Conservation (phyloP, 495 filamentous ascomycete species). For the Hyaloscypha bicolor region DNA sequence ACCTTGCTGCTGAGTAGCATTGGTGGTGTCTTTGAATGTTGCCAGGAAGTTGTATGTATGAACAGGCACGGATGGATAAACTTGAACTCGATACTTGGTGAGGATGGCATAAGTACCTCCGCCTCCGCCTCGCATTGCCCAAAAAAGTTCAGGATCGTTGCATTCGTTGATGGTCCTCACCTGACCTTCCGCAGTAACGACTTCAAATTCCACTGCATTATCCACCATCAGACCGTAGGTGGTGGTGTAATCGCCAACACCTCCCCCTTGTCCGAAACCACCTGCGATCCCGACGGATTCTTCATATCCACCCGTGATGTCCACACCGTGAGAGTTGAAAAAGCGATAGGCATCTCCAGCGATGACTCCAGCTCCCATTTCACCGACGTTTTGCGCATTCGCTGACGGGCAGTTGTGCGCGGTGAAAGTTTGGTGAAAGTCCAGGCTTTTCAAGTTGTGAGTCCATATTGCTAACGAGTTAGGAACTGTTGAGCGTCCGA, state of each 20-base stretch:
- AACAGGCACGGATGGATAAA: constrained; percentile 19
- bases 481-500: constrained; percentile 50
- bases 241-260: constrained; percentile 55
- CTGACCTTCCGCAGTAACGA: constrained; percentile 56
- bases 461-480: constrained; percentile 65
- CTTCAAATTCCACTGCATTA: constrained; percentile 59
- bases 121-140: constrained; percentile 61
- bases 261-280: constrained; percentile 63
- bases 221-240: constrained; percentile 63
- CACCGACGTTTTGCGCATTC: constrained; percentile 34
- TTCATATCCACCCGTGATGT: constrained; percentile 35
- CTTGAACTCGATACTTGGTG: constrained; percentile 8
- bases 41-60: constrained; percentile 32
- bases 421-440: constrained; percentile 21
- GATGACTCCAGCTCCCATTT: constrained; percentile 35
- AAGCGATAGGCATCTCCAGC: constrained; percentile 28
- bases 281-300: constrained; percentile 36
- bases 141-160: constrained; percentile 62
- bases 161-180: constrained; percentile 53
- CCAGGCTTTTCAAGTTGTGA: constrained; percentile 55
- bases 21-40: not conserved
- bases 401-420: not conserved
- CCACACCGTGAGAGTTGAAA: constrained; percentile 25
- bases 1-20: not conserved
- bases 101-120: constrained; percentile 27